Evolutionary conservation across 768 basidiomycete species (phyloP), one percentile per base, ranked within the genome.

Genomic region (Amanita inopinata): DNA sequence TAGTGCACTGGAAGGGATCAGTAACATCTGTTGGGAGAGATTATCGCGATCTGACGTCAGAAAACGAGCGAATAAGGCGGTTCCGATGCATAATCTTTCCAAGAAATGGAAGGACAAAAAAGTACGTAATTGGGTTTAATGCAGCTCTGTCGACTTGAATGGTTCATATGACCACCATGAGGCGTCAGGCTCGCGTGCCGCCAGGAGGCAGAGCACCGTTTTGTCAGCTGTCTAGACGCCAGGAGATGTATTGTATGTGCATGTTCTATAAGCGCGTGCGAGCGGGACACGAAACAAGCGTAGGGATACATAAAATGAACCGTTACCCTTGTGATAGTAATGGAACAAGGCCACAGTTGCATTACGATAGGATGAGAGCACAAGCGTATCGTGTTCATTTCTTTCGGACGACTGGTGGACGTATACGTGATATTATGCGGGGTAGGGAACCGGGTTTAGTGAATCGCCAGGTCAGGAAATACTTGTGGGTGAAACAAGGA

Each of bases 341-440:
- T n/a, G n/a, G n/a, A n/a, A n/a, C n/a, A n/a, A n/a, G n/a, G n/a
- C n/a, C n/a, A n/a, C n/a, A n/a, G n/a, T n/a, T n/a, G n/a, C n/a
- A n/a, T n/a, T n/a, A n/a, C n/a, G n/a, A n/a, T n/a, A n/a, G n/a
- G n/a, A n/a, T n/a, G n/a, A n/a, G n/a, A n/a, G n/a, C n/a, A n/a
- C n/a, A n/a, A n/a, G n/a, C n/a, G n/a, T n/a, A n/a, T n/a, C n/a
- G n/a, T n/a, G n/a, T n/a, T n/a, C n/a, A n/a, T n/a, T n/a, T n/a
- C n/a, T n/a, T n/a, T n/a, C n/a, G n/a, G n/a, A n/a, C 27, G 27
- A n/a, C 27, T 28, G 33, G 25, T 42, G 19, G 27, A 49, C 31
- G 38, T 15, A 40, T 23, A 27, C 31, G 19, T 34, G 27, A 18
- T 45, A 27, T 18, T 43, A 25, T 18, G 18, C 2, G 17, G 18